Conservation (phyloP, 23 red algal species). For the Pyropia haitanensis region DNA sequence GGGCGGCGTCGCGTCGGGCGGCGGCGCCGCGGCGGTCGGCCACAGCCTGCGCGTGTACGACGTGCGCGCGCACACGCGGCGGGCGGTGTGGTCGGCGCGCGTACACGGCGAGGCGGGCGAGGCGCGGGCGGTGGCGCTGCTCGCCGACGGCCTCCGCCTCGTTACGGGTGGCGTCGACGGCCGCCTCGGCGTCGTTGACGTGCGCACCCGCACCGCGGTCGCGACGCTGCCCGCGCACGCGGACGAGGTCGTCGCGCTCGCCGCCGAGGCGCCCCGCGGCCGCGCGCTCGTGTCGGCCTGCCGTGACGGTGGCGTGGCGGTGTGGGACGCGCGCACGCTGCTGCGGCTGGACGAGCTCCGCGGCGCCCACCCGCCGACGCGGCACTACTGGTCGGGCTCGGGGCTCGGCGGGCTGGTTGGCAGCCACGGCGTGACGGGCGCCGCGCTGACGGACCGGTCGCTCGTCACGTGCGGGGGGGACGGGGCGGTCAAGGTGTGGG, state of each 20-base stretch:
- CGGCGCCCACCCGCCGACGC: conserved; percentile 46
- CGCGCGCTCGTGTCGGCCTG: conserved; percentile 57
- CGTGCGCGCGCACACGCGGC: conserved; percentile 13
- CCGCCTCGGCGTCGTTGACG: conserved; percentile 55
- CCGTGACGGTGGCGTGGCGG: conserved; percentile 46
- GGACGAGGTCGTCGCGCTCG: conserved; percentile 64
- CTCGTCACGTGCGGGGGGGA: conserved; percentile 64
- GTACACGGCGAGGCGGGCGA: conserved; percentile 32
- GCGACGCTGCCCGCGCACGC: conserved; percentile 65
- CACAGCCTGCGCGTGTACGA: conserved; percentile 70
- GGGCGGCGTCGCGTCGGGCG: conserved; percentile 13
- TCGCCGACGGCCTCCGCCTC: conserved; percentile 62
- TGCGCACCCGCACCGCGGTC: conserved; percentile 47
- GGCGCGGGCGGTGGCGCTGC: conserved; percentile 53
- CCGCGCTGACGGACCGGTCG: conserved; percentile 52
- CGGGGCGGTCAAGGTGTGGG: conserved; percentile 71
- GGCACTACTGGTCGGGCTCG: conserved; percentile 58
- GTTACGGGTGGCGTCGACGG: conserved; percentile 83
- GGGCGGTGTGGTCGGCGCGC: conserved; percentile 14
- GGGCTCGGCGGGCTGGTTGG: conserved; percentile 65
- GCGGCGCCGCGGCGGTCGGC: conserved; percentile 14
- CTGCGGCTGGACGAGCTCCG: conserved; percentile 45
- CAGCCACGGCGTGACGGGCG: conserved; percentile 37
- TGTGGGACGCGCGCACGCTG: conserved; percentile 82
- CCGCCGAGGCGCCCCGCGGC: conserved; percentile 50